Base-by-base conservation (phyloP, 2,329 filamentous ascomycete species). In the Drechslerella coelobrocha region DNA sequence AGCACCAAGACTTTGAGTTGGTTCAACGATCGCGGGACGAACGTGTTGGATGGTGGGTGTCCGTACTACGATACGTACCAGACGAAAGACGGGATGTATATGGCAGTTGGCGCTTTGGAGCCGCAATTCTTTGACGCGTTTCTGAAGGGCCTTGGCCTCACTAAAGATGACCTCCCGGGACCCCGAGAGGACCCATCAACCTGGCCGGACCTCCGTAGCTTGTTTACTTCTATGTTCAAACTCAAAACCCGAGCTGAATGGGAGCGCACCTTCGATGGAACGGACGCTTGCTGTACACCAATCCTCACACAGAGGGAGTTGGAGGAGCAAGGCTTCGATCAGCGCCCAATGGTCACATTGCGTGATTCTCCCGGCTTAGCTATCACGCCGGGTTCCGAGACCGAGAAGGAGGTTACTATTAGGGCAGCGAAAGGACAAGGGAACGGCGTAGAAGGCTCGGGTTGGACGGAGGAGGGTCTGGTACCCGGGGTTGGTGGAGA, bases 41-140 rank as follows among this genome's bases (percentile, higher is more conserved):
- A 61, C 39, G 43, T 61, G 29, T 24, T 97, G 50, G 93, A 97
- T 79, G 87, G 90, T 9, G 93, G 92, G 0, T 88, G 88, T 75
- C 93, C 93, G 1, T 97, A 85, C 78, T 97, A 97, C 78, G 89
- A 90, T 73, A 92, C 89, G 0, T 97, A 97, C 79, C 87, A 89
- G 81, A 96, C 91, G 3, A 85, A 83, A 63, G 92, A 96, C 78
- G 84, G 89, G 0, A 84, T 83, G 72, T 94, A 87, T 77, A 88
- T 97, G 83, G 89, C 92, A 9, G 89, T 97, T n/a, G 93, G 93
- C 0, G 90, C 92, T 10, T 80, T 97, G 24, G 93, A 97, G 81
- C 90, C 90, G 57, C 88, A 90, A 71, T 97, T 97, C 80, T 97
- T 90, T 78, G 81, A 79, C 1, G 83, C 80, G 1, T 80, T 97